A percentile compares a stretch with the other conserved stretches of the same genome.
These are phyloP conservation scores for Dillenia suffruticosa DNA, from an alignment of 164 flowering plant species.

Conservation along the genomic window DNA sequence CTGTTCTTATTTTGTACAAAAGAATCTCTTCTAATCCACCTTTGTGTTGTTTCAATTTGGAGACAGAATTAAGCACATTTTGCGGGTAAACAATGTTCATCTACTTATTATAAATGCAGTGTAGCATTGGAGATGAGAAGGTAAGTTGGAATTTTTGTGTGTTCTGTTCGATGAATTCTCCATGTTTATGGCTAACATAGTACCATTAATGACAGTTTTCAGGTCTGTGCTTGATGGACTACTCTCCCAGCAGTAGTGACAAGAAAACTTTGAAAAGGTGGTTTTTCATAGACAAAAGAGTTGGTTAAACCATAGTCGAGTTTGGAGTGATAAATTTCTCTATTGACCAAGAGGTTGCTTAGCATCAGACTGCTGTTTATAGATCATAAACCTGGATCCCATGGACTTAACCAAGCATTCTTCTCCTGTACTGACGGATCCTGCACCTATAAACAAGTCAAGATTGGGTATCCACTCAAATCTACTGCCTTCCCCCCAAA, in stretches of 20 bases:
- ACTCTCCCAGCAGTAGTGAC: slow-evolving; percentile 42
- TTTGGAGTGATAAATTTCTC: not conserved
- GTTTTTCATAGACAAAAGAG: slow-evolving; percentile 68
- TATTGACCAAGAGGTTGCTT: not conserved
- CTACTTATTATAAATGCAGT: slow-evolving; percentile 11
- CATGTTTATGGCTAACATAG: not conserved
- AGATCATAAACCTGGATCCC: slow-evolving; percentile 4
- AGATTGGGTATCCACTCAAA: slow-evolving; percentile 59
- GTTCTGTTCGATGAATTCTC: not conserved
- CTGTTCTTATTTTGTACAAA: no score
- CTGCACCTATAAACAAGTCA: slow-evolving; percentile 57
- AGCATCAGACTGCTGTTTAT: not conserved
- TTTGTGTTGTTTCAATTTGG: no score
- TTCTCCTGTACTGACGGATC: slow-evolving; percentile 71
- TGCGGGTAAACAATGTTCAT: not conserved
- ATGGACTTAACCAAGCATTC: slow-evolving; percentile 47
- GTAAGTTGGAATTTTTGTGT: not conserved
- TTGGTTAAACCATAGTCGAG: slow-evolving; percentile 25
- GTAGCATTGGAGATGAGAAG: slow-evolving; percentile 10
- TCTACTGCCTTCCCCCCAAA: slow-evolving; percentile 37
- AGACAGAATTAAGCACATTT: not conserved
- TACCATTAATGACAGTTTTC: slow-evolving; percentile 21
- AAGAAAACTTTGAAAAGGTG: slow-evolving; percentile 62
- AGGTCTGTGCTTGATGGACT: slow-evolving; percentile 53
- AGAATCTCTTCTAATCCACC: no score